A percentile compares a stretch with the other conserved stretches of the same genome.
phyloP scores from a whole-genome alignment of 495 filamentous ascomycete species.

The Aspergillus heteromorphus region DNA sequence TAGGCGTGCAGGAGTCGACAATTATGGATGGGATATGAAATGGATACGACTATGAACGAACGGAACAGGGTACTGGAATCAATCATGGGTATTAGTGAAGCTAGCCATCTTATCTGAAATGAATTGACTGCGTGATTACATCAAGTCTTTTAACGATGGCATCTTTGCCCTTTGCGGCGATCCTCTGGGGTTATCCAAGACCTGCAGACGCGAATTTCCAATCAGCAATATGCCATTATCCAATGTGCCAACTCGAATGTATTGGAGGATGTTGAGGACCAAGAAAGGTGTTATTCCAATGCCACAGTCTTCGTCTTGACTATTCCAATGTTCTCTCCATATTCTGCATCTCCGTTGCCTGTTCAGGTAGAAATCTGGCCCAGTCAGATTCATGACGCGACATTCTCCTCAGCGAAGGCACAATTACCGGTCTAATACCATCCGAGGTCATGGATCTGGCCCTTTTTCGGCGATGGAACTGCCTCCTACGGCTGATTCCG shows the following conservation, averaged over 20 bases:
- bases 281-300: not conserved
- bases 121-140: not conserved
- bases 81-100: not conserved
- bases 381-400: not conserved
- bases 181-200: not conserved
- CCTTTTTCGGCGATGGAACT: not conserved
- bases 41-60: not conserved
- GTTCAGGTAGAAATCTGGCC: not conserved
- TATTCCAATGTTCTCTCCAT: not conserved
- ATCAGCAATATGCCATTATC: not conserved
- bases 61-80: not conserved
- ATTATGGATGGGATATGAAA: not conserved
- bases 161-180: not conserved
- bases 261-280: not conserved
- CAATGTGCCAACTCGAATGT: not conserved
- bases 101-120: not conserved
- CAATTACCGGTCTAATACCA: no score
- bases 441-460: not conserved
- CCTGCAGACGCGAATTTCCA: not conserved
- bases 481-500: not conserved
- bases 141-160: not conserved
- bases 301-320: not conserved
- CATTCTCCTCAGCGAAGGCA: not conserved
- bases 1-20: not conserved
- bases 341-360: not conserved